These are phyloP conservation scores for Metschnikowia matae DNA, from an alignment of 805 yeast species.

Conservation along the genomic window DNA sequence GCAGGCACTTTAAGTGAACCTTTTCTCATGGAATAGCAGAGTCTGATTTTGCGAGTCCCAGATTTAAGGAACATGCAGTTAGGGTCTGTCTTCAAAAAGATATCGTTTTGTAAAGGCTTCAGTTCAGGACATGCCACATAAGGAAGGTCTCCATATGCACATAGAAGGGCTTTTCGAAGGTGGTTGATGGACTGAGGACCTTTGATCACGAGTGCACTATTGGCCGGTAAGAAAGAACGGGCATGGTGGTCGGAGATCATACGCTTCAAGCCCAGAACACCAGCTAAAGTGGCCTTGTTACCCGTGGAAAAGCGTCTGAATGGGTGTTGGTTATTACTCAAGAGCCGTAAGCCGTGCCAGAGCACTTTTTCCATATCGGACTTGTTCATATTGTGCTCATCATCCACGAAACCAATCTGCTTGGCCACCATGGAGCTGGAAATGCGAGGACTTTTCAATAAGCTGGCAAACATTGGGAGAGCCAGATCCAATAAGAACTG, in stretches of 20 bases:
- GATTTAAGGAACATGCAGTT: constrained; percentile 37
- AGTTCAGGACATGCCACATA: not conserved
- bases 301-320: constrained; percentile 69
- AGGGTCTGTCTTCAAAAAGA: constrained; percentile 9
- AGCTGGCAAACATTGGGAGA: constrained; percentile 47
- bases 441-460: constrained; percentile 51
- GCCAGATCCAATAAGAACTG: constrained; percentile 41
- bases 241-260: constrained; percentile 38
- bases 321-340: constrained; percentile 47
- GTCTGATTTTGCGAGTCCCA: constrained; percentile 31
- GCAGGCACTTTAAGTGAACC: constrained; percentile 1
- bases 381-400: constrained; percentile 61
- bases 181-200: constrained; percentile 64
- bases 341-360: constrained; percentile 54
- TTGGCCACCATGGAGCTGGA: constrained; percentile 35
- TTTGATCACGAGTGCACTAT: constrained; percentile 54
- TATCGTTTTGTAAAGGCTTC: constrained; percentile 1
- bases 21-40: constrained; percentile 41
- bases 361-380: constrained; percentile 42
- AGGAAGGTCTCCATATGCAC: not conserved
- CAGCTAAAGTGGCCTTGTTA: constrained; percentile 38
- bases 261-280: constrained; percentile 19
- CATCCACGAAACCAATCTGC: constrained; percentile 60
- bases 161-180: constrained; percentile 51
- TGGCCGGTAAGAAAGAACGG: constrained; percentile 41